Conservation (phyloP, 768 basidiomycete genomes). For the Panaeolus cyanescens region DNA sequence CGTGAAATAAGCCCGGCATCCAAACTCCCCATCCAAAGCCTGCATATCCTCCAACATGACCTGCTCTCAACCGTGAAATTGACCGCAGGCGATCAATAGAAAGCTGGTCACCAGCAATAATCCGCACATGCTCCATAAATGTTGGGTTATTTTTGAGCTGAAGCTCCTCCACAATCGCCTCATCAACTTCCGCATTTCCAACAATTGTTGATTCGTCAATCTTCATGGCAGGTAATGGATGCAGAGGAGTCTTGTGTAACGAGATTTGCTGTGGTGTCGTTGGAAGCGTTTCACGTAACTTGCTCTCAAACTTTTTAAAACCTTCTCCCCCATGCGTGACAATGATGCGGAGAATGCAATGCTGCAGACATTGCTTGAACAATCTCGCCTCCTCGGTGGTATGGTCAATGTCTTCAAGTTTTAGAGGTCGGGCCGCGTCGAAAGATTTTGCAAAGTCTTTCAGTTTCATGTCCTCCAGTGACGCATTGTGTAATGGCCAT, state of each 20-base stretch:
- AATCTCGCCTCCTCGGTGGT: constrained; percentile 14
- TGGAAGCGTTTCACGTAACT: constrained; percentile 18
- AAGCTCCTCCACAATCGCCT: constrained; percentile 28
- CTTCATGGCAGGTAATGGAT: constrained; percentile 32
- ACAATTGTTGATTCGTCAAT: constrained; percentile 38
- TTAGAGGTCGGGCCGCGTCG: constrained; percentile 21
- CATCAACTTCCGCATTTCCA: constrained; percentile 34
- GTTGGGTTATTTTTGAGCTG: constrained; percentile 13
- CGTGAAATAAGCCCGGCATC: constrained; percentile 39
- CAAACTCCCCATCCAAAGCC: constrained; percentile 24
- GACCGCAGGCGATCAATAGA: constrained; percentile 33
- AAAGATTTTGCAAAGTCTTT: constrained; percentile 19
- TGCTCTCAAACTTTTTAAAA: constrained; percentile 23
- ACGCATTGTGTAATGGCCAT: constrained; percentile 25
- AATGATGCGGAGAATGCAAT: constrained; percentile 31
- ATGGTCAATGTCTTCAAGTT: constrained; percentile 27
- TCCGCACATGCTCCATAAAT: constrained; percentile 5
- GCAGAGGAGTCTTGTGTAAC: constrained; percentile 25
- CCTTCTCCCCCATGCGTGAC: constrained; percentile 28
- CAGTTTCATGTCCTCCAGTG: constrained; percentile 22
- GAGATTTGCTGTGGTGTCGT: constrained; percentile 23
- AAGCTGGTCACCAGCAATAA: constrained; percentile 36
- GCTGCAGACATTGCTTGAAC: constrained; percentile 17
- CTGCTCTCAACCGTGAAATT: constrained; percentile 27
- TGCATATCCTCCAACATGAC: constrained; percentile 26